A percentile compares a stretch with the other conserved stretches of the same genome.
phyloP scores from a whole-genome alignment of 2,329 filamentous ascomycete species.

The Teratosphaeriaceae sp. region DNA sequence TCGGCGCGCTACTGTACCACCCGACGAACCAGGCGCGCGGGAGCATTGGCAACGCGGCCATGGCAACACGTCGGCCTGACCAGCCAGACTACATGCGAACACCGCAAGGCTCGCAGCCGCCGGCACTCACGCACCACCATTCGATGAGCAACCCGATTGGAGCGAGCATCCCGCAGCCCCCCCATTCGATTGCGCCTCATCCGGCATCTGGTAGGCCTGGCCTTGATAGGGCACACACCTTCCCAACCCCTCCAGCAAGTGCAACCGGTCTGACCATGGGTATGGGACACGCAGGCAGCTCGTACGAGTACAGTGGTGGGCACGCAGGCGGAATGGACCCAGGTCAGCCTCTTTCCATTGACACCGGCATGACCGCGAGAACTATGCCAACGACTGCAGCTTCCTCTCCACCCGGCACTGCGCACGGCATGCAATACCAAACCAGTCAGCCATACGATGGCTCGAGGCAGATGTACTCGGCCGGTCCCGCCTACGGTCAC shows the following conservation, averaged over 20 bases:
- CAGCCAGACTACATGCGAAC: conserved; percentile 52
- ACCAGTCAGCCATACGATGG: conserved; percentile 66
- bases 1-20: conserved; percentile 87
- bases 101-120: conserved; percentile 53
- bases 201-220: conserved; percentile 58
- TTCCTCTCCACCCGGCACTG: conserved; percentile 68
- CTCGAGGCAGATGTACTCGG: conserved; percentile 72
- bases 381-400: conserved; percentile 89
- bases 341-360: conserved; percentile 71
- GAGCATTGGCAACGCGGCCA: conserved; percentile 51
- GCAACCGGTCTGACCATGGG: conserved; percentile 72
- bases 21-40: conserved; percentile 76
- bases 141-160: conserved; percentile 57
- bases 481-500: conserved; percentile 51
- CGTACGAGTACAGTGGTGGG: conserved; percentile 67
- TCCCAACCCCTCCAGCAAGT: conserved; percentile 88
- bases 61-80: conserved; percentile 69
- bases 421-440: conserved; percentile 78
- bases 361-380: conserved; percentile 63
- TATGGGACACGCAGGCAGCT: conserved; percentile 66
- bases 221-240: conserved; percentile 81
- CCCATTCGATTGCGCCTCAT: conserved; percentile 56
- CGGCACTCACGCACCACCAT: conserved; percentile 65
- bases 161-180: conserved; percentile 58
- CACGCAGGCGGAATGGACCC: conserved; percentile 42